Base-by-base conservation (phyloP, 768 basidiomycete species). In the Hypholoma fasciculare region DNA sequence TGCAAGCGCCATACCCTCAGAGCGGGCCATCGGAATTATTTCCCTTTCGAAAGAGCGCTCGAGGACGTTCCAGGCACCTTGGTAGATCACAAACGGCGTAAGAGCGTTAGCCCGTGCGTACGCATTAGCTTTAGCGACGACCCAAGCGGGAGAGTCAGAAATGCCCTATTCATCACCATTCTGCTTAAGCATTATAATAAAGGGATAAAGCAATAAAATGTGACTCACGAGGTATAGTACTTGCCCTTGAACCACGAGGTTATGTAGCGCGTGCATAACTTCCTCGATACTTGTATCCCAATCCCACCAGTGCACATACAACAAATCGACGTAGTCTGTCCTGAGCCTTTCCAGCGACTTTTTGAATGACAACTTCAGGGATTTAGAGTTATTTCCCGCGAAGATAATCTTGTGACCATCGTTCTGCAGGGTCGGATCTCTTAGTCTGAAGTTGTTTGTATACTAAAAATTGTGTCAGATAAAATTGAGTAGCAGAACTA, bases 61-160 rank as follows among this genome's bases (percentile, higher is more conserved):
- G 57, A 80, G 66, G 16, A 78, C 66, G 61, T 72, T 78, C 78
- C 78, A 81, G 7, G 53, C 57, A 3, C 79, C 83, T 69, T 81
- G 83, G 65, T 85, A 86, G 27, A 86, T 72, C 23, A 73, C 71
- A 64, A 86, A 87, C 2, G 79, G 83, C 0, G 79, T 77, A 52
- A 80, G 67, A 0, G 73, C 81, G 43, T 83, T 77, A 30, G 74
- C 71, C 0, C 77, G 70, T 12, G 83, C 81, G 52, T 82, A 84
- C 52, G 78, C 74, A 63, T 85, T 84, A 4, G 78, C 79, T 52
- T 72, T 70, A 5, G 77, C 54, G 7, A 82, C 81, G 1, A 82
- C 62, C 81, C 82, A 83, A 0, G 81, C 81, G 0, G 81, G 81
- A 1, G 75, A 67, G 49, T 81, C 74, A 13, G 74, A 75, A 23